Base-by-base conservation (phyloP, 2,329 filamentous ascomycete species). In the Cercospora canescens region DNA sequence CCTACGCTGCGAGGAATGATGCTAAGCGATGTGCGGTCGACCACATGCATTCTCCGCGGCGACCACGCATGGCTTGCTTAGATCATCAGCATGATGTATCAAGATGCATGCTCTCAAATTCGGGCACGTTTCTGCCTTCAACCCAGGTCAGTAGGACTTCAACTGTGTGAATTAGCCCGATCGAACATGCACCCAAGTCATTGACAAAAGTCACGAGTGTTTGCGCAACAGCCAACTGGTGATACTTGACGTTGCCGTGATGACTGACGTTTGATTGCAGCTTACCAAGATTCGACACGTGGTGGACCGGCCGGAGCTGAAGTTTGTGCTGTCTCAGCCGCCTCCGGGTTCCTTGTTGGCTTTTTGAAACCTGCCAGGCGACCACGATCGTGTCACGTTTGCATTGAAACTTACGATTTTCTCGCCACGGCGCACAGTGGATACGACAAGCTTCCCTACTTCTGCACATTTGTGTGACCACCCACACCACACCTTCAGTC, bases 241-340 rank as follows among this genome's bases (percentile, higher is more conserved):
- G 57, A 45, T 18, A n/a, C 37, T 9, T 41, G 57, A 48, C n/a
- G 39, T 30, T 21, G 57, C 26, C n/a, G 37, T 45, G 18, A 8
- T 30, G 34, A 39, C 37, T 45, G 57, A 60, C 57, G 57, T 60
- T 60, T 60, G 57, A 30, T 60, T 60, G 57, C 57, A 60, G 57
- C 57, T 60, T 32, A 48, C 57, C 35, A 56, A 34, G 26, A 56
- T 56, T 21, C 57, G 57, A 60, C 57, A 60, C 57, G 57, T 60
- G 57, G 57, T 60, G 24, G 26, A 41, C 56, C 24, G 56, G 3
- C 34, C 35, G 56, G n/a, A 24, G 30, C 34, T 24, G 39, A 48
- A 28, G 37, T 41, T 45, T 60, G 37, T 48, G 39, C 37, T 45
- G 57, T 48, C 57, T 45, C 57, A 60, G 57, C 37, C 12, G 26